These are phyloP conservation scores for Postia placenta DNA, from an alignment of 768 basidiomycete species.

Conservation along the genomic window DNA sequence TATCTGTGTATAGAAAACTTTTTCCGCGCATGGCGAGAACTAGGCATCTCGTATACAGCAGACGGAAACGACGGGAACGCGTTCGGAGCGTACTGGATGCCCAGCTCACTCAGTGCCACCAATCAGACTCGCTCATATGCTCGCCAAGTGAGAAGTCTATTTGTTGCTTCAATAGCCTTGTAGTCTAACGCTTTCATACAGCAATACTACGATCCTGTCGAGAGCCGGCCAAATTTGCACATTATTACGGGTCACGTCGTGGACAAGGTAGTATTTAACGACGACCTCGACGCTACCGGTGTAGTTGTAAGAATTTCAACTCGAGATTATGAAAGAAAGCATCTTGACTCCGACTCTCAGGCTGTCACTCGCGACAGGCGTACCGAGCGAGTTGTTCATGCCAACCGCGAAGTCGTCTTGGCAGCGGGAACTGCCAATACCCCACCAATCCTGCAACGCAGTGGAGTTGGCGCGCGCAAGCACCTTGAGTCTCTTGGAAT, in stretches of 20 bases:
- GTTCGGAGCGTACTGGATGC: not conserved
- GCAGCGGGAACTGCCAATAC: not conserved
- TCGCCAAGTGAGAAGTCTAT: not conserved
- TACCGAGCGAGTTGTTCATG: not conserved
- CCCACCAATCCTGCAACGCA: not conserved
- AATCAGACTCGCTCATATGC: not conserved
- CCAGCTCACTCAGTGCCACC: not conserved
- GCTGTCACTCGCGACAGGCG: not conserved
- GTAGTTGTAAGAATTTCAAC: not conserved
- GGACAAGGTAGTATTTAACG: not conserved
- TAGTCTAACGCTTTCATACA: not conserved
- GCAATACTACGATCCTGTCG: not conserved
- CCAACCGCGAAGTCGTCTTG: not conserved
- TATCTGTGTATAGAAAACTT: not conserved
- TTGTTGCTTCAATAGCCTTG: not conserved
- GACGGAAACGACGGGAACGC: not conserved
- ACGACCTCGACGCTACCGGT: not conserved
- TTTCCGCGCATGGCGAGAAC: not conserved
- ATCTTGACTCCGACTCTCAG: no score
- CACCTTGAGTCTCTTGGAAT: slow-evolving; percentile 26
- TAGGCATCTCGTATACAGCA: not conserved
- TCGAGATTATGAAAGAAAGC: no score
- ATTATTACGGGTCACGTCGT: not conserved
- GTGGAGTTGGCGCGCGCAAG: slow-evolving; percentile 32
- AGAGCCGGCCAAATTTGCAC: not conserved